Conservation (phyloP, 306 rosid species). For the Abrus pulchellus region DNA sequence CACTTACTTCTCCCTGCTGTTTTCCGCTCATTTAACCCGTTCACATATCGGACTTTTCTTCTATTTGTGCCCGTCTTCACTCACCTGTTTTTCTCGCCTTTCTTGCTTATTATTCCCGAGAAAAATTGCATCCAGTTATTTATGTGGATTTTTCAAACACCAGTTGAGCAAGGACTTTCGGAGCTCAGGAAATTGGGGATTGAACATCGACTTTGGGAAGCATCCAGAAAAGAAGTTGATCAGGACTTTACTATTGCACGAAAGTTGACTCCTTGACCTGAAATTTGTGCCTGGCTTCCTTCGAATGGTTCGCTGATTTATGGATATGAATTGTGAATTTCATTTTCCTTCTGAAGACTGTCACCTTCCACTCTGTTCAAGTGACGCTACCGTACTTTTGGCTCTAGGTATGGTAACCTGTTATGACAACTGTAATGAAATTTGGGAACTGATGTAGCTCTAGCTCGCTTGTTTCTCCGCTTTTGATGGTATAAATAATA, state of each 20-base stretch:
- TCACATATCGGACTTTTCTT: background rate
- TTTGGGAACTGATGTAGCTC: conserved; percentile 13
- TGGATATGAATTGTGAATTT: conserved; percentile 36
- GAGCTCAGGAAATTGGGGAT: conserved; percentile 90
- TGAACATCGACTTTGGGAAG: conserved; percentile 95
- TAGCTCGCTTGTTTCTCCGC: background rate
- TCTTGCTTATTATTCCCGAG: conserved; percentile 10
- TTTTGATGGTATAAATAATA: conserved; percentile 14
- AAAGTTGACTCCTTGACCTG: conserved; percentile 33
- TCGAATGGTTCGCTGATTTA: conserved; percentile 23
- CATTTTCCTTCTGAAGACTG: conserved; percentile 27
- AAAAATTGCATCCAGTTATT: conserved; percentile 25
- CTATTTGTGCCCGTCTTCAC: background rate
- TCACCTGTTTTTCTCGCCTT: background rate
- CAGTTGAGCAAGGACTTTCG: conserved; percentile 92
- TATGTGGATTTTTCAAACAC: conserved; percentile 37
- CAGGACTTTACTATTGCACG: conserved; percentile 53
- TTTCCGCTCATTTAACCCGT: conserved; percentile 20
- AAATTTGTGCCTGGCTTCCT: conserved; percentile 29
- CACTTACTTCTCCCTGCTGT: conserved; percentile 25
- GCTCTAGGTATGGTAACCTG: conserved; percentile 20
- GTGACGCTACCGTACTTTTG: background rate
- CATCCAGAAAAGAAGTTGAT: conserved; percentile 80
- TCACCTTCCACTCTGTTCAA: conserved; percentile 32
- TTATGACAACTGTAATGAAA: background rate